These are phyloP conservation scores for Atkinsonella texensis DNA, from an alignment of 2,329 filamentous ascomycete species.

Conservation along the genomic window DNA sequence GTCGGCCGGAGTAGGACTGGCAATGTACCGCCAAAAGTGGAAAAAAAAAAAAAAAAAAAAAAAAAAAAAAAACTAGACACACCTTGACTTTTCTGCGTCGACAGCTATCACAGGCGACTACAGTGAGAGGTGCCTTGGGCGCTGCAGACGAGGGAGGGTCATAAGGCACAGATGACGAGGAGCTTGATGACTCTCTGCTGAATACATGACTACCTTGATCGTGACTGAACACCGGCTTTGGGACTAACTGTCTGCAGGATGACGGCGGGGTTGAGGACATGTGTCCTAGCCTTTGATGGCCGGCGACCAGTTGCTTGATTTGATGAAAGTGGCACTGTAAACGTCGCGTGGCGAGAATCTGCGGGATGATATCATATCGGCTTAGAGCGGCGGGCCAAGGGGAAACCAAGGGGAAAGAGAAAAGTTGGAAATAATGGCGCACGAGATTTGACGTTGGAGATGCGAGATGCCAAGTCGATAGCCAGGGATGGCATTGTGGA, in stretches of 20 bases:
- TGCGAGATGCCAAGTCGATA: not conserved
- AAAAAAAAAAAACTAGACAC: not conserved
- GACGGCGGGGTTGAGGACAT: not conserved
- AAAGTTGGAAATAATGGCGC: not conserved
- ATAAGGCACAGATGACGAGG: not conserved
- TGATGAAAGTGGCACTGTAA: not conserved
- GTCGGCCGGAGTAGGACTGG: not conserved
- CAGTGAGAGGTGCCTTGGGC: not conserved
- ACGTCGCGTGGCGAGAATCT: not conserved
- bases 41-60: no score
- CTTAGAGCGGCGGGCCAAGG: not conserved
- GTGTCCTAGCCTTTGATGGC: not conserved
- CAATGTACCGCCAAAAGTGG: no score
- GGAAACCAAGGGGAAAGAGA: not conserved
- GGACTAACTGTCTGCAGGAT: not conserved
- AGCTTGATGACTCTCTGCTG: not conserved
- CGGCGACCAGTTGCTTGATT: not conserved
- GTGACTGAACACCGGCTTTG: not conserved
- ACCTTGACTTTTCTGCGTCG: constrained; percentile 1
- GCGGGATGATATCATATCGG: not conserved
- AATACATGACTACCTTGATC: not conserved
- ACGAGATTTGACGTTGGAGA: not conserved
- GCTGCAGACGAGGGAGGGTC: not conserved
- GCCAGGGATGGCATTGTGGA: no score
- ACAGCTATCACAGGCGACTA: not conserved